Percentiles rank a stretch among this genome's conserved stretches.
Conservation (phyloP, 768 basidiomycete species). For the Cubamyces sp. region DNA sequence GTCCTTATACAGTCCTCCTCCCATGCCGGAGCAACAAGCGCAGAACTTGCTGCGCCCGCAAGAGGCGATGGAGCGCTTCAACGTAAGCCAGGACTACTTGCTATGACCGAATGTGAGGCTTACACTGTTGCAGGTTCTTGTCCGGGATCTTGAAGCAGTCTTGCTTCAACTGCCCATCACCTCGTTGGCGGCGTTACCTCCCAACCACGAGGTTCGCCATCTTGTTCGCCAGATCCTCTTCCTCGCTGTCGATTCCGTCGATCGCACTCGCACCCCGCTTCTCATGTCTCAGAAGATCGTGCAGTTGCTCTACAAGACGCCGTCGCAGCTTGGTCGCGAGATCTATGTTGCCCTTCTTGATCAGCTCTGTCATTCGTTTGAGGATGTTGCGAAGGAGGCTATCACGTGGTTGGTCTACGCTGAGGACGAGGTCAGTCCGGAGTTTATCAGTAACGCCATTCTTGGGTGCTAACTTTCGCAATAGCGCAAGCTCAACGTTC, state of each 20-base stretch:
- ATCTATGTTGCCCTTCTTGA: slow-evolving; percentile 90
- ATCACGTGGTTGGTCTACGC: slow-evolving; percentile 96
- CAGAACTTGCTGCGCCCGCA: slow-evolving; percentile 61
- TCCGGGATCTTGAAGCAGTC: slow-evolving; percentile 78
- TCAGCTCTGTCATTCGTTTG: slow-evolving; percentile 84
- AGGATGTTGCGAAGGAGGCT: slow-evolving; percentile 95
- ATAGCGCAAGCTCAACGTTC: slow-evolving; percentile 94
- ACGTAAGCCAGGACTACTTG: slow-evolving; percentile 44
- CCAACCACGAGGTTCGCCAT: slow-evolving; percentile 85
- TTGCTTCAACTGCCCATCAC: slow-evolving; percentile 75
- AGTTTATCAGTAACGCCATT: slow-evolving; percentile 8
- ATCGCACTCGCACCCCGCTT: slow-evolving; percentile 85
- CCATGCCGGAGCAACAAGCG: slow-evolving; percentile 56
- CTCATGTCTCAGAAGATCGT: slow-evolving; percentile 97
- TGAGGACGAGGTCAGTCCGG: slow-evolving; percentile 80
- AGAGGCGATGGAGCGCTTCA: slow-evolving; percentile 90
- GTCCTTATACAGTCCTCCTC: slow-evolving; percentile 61
- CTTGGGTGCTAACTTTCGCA: slow-evolving; percentile 20
- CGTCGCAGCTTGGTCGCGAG: slow-evolving; percentile 84
- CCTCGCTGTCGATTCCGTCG: slow-evolving; percentile 77
- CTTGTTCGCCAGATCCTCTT: slow-evolving; percentile 82
- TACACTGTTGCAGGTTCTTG: slow-evolving; percentile 40
- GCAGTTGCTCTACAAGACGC: slow-evolving; percentile 90
- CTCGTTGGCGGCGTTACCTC: slow-evolving; percentile 70
- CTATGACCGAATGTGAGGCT: neutral